A percentile compares a stretch with the other conserved stretches of the same genome.
Evolutionary conservation across 1,284 basidiomycete genomes (phyloP).

Genomic region (Ustilago hordei): DNA sequence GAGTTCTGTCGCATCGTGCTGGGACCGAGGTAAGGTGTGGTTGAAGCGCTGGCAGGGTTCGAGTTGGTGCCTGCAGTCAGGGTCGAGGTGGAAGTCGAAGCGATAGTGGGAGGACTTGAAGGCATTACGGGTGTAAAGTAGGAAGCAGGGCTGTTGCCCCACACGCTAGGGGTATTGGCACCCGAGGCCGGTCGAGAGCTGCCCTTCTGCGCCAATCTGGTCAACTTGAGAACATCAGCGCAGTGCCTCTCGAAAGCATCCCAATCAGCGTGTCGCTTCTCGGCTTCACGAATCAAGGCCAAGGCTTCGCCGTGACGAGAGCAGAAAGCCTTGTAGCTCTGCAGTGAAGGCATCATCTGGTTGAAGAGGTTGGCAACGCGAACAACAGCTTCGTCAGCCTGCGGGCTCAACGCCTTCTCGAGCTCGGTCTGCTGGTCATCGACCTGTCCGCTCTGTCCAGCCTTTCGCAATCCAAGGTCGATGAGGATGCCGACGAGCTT

Average conservation of each 20-base stretch:
- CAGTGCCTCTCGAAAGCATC: constrained; percentile 62
- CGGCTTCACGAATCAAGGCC: constrained; percentile 62
- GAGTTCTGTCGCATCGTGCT: constrained; percentile 37
- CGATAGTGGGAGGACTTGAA: constrained; percentile 20
- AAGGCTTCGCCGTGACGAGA: constrained; percentile 66
- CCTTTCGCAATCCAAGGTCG: constrained; percentile 46
- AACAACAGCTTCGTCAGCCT: constrained; percentile 53
- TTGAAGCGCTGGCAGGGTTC: constrained; percentile 22
- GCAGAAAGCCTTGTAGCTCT: constrained; percentile 64
- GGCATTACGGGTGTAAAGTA: constrained; percentile 39
- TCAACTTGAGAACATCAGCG: constrained; percentile 52
- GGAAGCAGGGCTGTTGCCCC: constrained; percentile 27
- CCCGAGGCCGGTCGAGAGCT: constrained; percentile 41
- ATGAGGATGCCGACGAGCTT: constrained; percentile 54
- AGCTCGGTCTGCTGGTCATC: constrained; percentile 40
- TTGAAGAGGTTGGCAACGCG: constrained; percentile 50
- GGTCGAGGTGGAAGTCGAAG: constrained; percentile 26
- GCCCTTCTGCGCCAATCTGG: constrained; percentile 22
- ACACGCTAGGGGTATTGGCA: constrained; percentile 37
- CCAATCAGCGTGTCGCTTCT: constrained; percentile 65
- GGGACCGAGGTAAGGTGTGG: constrained; percentile 21
- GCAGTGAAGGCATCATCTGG: constrained; percentile 49
- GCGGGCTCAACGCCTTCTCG: constrained; percentile 47
- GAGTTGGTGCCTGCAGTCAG: constrained; percentile 21
- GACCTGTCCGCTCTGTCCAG: constrained; percentile 14